Evolutionary conservation across 2,329 filamentous ascomycete genomes (phyloP).

Genomic region (Zopfia rhizophila): DNA sequence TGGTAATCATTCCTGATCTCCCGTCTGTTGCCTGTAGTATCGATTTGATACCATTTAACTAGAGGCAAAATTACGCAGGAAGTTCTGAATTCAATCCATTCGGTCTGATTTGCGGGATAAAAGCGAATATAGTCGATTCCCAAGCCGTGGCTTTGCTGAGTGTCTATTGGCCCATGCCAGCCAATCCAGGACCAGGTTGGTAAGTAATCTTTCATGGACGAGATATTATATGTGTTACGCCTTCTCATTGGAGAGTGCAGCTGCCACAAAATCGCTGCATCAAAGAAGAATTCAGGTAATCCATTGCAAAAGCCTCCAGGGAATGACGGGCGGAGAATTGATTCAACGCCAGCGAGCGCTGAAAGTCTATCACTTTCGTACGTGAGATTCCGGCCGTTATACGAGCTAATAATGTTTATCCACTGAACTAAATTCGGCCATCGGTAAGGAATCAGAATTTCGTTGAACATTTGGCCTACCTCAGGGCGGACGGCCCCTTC

Average conservation of each 20-base stretch:
- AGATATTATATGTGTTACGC: slow-evolving; percentile 2
- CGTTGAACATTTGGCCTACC: neutral
- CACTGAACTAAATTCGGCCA: slow-evolving; percentile 10
- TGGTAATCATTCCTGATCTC: no score
- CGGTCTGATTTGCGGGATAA: no score
- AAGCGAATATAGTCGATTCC: no score
- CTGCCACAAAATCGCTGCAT: slow-evolving; percentile 26
- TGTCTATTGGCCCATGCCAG: slow-evolving; percentile 18
- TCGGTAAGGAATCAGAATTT: neutral
- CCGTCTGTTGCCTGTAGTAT: no score
- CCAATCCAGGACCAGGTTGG: slow-evolving; percentile 22
- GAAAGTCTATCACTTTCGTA: slow-evolving; percentile 20
- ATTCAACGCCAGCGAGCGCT: slow-evolving; percentile 19
- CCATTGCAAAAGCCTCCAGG: slow-evolving; percentile 26
- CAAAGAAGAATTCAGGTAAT: slow-evolving; percentile 26
- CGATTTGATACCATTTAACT: no score
- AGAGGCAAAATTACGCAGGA: no score
- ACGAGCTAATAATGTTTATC: slow-evolving; percentile 1
- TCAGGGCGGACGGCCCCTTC: neutral
- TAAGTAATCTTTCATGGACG: slow-evolving; percentile 4
- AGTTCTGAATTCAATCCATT: no score
- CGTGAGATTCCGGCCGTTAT: slow-evolving; percentile 20
- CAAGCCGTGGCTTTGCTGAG: neutral
- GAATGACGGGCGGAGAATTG: slow-evolving; percentile 7
- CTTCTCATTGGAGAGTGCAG: slow-evolving; percentile 8